Conservation (phyloP, 441 rosid genomes). For the Euphorbia celastroides region DNA sequence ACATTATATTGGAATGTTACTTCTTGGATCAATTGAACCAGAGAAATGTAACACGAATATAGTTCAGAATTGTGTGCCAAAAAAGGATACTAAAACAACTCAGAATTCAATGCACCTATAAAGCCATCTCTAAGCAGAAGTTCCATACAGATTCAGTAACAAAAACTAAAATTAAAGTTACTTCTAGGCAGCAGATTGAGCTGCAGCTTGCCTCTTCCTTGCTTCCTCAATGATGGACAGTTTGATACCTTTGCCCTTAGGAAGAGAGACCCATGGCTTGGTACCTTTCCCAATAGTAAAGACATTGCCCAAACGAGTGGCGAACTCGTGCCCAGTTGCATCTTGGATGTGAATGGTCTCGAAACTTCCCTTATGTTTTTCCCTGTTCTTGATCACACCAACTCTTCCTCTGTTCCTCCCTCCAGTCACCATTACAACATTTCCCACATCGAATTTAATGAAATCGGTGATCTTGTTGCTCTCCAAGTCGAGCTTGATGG, state of each 20-base stretch:
- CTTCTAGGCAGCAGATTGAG: background rate
- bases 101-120: too few relatives aligned
- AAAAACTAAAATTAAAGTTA: too few relatives aligned
- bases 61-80: too few relatives aligned
- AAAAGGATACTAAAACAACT: too few relatives aligned
- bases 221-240: slow-evolving; percentile 67
- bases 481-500: slow-evolving; percentile 66
- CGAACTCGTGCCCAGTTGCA: slow-evolving; percentile 60
- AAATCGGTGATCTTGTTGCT: slow-evolving; percentile 61
- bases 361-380: too few relatives aligned
- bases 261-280: slow-evolving; percentile 79
- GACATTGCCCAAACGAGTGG: slow-evolving; percentile 70
- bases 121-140: too few relatives aligned
- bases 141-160: too few relatives aligned
- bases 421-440: slow-evolving; percentile 74
- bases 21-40: too few relatives aligned
- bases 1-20: too few relatives aligned
- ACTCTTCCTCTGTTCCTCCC: slow-evolving; percentile 57
- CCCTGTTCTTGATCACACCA: too few relatives aligned
- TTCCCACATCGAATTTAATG: slow-evolving; percentile 69
- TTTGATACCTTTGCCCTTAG: slow-evolving; percentile 74
- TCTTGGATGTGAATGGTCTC: slow-evolving; percentile 70
- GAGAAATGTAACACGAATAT: too few relatives aligned
- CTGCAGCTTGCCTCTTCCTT: slow-evolving; percentile 40
- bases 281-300: slow-evolving; percentile 67